Percentiles rank a stretch among this genome's conserved stretches.
These are phyloP conservation scores for Fulvia fulva DNA, from an alignment of 2,329 filamentous ascomycete species.

Conservation along the genomic window DNA sequence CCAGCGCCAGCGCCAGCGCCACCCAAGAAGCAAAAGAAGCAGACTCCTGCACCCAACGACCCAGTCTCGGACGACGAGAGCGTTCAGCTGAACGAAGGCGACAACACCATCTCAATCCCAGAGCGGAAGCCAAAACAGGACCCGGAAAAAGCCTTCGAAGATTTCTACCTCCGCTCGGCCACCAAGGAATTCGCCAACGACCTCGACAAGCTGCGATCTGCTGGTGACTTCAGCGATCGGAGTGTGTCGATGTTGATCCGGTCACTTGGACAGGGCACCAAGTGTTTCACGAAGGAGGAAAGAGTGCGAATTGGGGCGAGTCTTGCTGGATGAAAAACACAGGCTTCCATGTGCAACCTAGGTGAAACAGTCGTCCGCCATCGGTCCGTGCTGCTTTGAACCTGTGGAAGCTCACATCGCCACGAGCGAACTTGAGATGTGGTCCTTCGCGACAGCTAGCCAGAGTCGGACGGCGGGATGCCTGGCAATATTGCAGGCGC, in stretches of 20 bases:
- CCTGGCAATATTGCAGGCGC: too few species aligned
- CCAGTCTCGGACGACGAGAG: background rate
- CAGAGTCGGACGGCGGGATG: too few species aligned
- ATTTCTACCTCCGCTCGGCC: slow-evolving; percentile 65
- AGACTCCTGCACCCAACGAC: background rate
- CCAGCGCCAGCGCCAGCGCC: background rate
- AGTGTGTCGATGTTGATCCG: slow-evolving; percentile 60
- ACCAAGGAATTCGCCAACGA: slow-evolving; percentile 71
- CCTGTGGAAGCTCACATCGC: too few species aligned
- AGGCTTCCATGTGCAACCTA: too few species aligned
- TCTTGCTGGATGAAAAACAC: background rate
- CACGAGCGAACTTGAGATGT: background rate
- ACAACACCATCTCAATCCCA: slow-evolving; percentile 1
- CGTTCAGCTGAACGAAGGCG: slow-evolving; percentile 2
- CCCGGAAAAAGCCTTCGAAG: slow-evolving; percentile 47
- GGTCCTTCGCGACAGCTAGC: too few species aligned
- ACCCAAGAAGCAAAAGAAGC: slow-evolving; percentile 3
- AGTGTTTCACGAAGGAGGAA: slow-evolving; percentile 57
- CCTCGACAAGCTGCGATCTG: slow-evolving; percentile 63
- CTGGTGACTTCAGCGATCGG: slow-evolving; percentile 68
- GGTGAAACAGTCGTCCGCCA: too few species aligned
- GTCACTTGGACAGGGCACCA: slow-evolving; percentile 64
- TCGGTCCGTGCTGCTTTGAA: too few species aligned
- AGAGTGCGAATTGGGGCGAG: slow-evolving; percentile 39
- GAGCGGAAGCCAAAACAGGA: slow-evolving; percentile 8